Evolutionary conservation across 202 grass and related monocot genomes (phyloP), one percentile per base, ranked within the genome.

Genomic region (Setaria viridis): DNA sequence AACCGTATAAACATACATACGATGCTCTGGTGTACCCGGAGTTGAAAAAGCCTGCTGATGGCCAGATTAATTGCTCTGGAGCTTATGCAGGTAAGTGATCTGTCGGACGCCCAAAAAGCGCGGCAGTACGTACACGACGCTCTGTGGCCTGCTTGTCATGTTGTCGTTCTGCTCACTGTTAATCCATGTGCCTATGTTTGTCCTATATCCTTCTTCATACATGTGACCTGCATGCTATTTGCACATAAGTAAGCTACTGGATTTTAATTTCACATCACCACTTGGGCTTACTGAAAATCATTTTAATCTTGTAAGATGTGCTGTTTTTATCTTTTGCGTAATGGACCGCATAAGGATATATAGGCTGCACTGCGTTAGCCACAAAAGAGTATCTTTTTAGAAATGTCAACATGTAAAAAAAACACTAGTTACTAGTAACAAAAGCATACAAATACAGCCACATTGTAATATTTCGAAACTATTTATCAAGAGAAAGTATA

Each of bases 101-200:
- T 42, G 65, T 39, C 76, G 9, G 37, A 45, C 8, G 11, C 53
- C 12, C 6, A 55, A 87, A 87, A 90, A 83, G 62, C 63, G 80
- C 80, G 47, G 41, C 80, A 49, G 49, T 54, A 63, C 57, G 62
- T 85, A 66, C 80, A 53, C 51, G 62, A 62, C 33, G 35, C 50
- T 72, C 50, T 47, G 72, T 76, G 85, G 9, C 43, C 43, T 70
- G 50, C 41, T 74, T 87, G 80, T 68, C 67, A 54, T 56, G 10
- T 42, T 65, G 79, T 70, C 72, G 13, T 73, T 72, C 49, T 58
- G 67, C 11, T 70, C 74, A 70, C 84, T 87, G 80, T 84, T 75
- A 60, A 67, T 80, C 68, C 89, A 87, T 84, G 88, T 89, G 78
- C 72, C 67, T 57, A 74, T 33, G 64, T 47, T 50, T 71, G 67